These are phyloP conservation scores for Podaxis sp. DNA, from an alignment of 768 basidiomycete species.

Conservation along the genomic window DNA sequence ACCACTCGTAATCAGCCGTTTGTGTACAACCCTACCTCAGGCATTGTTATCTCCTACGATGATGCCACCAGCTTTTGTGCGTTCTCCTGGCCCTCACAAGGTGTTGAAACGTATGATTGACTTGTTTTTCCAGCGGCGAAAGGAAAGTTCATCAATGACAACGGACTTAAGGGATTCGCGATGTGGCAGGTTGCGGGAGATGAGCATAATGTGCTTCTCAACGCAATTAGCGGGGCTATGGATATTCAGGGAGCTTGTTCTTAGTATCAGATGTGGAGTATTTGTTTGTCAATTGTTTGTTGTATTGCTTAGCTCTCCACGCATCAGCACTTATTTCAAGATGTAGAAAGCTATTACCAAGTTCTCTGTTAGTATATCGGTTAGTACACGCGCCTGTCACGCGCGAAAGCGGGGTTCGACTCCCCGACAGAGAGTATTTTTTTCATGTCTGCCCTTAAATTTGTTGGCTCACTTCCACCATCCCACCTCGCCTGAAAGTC, in stretches of 20 bases:
- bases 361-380: slow-evolving; percentile 12
- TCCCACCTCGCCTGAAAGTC: no score
- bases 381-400: slow-evolving; percentile 12
- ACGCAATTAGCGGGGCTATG: slow-evolving; percentile 44
- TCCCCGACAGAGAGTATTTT: slow-evolving; percentile 15
- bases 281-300: neutral
- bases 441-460: no score
- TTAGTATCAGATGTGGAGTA: neutral
- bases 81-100: neutral
- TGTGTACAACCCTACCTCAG: slow-evolving; percentile 50
- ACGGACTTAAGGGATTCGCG: slow-evolving; percentile 54
- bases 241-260: slow-evolving; percentile 22
- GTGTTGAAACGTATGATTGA: neutral
- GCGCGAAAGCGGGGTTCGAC: slow-evolving; percentile 19
- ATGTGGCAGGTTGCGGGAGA: slow-evolving; percentile 69
- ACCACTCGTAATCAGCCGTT: slow-evolving; percentile 43
- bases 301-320: neutral
- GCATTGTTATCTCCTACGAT: slow-evolving; percentile 67
- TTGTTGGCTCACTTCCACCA: no score
- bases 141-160: slow-evolving; percentile 52
- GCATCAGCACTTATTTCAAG: no score
- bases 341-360: no score
- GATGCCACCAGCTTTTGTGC: slow-evolving; percentile 54
- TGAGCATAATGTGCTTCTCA: slow-evolving; percentile 49
- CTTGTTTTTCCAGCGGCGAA: slow-evolving; percentile 43